Evolutionary conservation across 2,329 filamentous ascomycete genomes (phyloP).

Genomic region (Cryphonectria parasitica): DNA sequence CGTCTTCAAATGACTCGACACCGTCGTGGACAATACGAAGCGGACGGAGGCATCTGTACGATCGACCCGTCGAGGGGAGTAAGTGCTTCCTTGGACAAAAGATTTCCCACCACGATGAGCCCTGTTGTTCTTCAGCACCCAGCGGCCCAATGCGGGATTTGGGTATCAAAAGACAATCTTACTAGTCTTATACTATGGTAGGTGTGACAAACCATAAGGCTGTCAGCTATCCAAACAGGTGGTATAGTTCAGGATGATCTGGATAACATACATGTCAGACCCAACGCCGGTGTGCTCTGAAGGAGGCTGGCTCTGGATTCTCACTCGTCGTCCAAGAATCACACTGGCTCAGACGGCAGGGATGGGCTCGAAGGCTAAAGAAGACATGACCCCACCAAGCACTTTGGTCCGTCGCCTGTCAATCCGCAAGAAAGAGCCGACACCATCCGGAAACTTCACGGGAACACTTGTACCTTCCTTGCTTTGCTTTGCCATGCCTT

Average conservation of each 20-base stretch:
- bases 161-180: background rate
- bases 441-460: background rate
- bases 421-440: slow-evolving; percentile 8
- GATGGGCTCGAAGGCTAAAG: slow-evolving; percentile 24
- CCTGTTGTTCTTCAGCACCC: background rate
- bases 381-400: slow-evolving; percentile 11
- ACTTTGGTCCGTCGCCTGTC: slow-evolving; percentile 16
- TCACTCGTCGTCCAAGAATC: slow-evolving; percentile 26
- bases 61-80: background rate
- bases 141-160: background rate
- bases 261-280: slow-evolving; percentile 20
- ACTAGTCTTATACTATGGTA: background rate
- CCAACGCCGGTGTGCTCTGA: slow-evolving; percentile 24
- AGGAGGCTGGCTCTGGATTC: slow-evolving; percentile 14
- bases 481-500: background rate
- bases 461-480: background rate
- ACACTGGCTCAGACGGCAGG: slow-evolving; percentile 17
- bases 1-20: slow-evolving; percentile 4
- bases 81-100: background rate
- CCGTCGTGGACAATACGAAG: background rate
- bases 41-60: background rate
- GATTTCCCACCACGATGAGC: background rate
- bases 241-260: background rate
- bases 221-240: slow-evolving; percentile 24
- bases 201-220: slow-evolving; percentile 23